Conservation (phyloP, 208 protist species). For the Wallacemonas rigidus region DNA sequence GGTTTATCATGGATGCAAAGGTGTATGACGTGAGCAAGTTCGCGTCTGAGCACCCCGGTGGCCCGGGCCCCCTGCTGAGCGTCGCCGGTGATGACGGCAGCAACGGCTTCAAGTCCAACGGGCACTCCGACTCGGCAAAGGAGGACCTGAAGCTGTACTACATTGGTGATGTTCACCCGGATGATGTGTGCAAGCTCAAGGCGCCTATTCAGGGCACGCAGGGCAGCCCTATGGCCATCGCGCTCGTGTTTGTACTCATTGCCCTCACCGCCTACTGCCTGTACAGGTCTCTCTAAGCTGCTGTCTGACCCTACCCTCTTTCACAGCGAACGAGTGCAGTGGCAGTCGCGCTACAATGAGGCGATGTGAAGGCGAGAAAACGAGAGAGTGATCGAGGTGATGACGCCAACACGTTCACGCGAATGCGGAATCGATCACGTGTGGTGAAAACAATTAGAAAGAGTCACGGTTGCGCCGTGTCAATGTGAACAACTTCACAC, state of each 20-base stretch:
- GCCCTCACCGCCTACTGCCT: slow-evolving; percentile 23
- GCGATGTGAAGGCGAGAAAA: no score
- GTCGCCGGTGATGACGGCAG: slow-evolving; percentile 67
- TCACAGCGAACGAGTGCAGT: no score
- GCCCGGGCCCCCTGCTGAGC: slow-evolving; percentile 54
- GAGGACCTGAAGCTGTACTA: slow-evolving; percentile 50
- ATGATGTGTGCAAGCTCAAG: slow-evolving; percentile 36
- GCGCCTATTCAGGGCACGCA: slow-evolving; percentile 25
- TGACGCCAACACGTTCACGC: no score
- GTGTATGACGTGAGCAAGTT: slow-evolving; percentile 80
- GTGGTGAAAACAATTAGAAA: no score
- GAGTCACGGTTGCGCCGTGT: no score
- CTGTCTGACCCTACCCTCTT: no score
- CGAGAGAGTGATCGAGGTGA: no score
- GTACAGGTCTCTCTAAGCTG: slow-evolving; percentile 20
- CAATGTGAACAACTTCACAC: no score
- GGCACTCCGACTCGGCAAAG: slow-evolving; percentile 55
- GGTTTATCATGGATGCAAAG: slow-evolving; percentile 79
- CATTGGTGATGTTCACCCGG: slow-evolving; percentile 56
- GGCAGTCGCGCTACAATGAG: no score
- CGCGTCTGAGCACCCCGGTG: slow-evolving; percentile 75
- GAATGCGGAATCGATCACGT: no score
- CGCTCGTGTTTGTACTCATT: slow-evolving; percentile 33
- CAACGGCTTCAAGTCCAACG: slow-evolving; percentile 67
- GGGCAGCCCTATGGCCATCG: slow-evolving; percentile 27